These are phyloP conservation scores for Tylopilus sp. DNA, from an alignment of 768 basidiomycete genomes.

Conservation along the genomic window DNA sequence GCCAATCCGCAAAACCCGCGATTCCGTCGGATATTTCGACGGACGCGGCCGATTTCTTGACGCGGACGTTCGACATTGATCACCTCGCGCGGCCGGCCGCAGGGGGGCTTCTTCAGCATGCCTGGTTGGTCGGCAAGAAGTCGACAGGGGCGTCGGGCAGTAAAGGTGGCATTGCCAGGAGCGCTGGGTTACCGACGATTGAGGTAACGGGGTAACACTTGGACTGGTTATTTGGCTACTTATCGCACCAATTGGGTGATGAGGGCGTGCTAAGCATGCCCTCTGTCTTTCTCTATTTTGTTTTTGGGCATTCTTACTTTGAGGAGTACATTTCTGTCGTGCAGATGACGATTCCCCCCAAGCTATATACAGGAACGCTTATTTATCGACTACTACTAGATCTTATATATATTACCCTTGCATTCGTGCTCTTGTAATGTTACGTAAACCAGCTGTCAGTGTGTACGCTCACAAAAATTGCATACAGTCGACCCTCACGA, in stretches of 20 bases:
- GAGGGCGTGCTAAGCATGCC: too few species aligned
- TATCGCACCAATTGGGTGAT: too few species aligned
- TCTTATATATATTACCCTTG: neutral
- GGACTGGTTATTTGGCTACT: too few species aligned
- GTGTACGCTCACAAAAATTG: too few species aligned
- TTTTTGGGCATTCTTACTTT: too few species aligned
- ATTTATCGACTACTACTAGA: neutral
- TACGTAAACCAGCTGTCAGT: too few species aligned
- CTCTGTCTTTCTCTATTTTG: too few species aligned
- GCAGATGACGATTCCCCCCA: neutral
- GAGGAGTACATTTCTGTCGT: neutral
- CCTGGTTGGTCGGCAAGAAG: constrained; percentile 57
- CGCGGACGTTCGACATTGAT: constrained; percentile 82
- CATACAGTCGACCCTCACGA: too few species aligned
- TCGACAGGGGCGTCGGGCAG: constrained; percentile 17
- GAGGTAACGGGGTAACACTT: constrained; percentile 29
- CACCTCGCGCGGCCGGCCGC: constrained; percentile 80
- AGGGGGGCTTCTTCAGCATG: constrained; percentile 65
- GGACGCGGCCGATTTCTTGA: constrained; percentile 85
- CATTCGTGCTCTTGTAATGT: neutral
- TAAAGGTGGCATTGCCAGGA: constrained; percentile 19
- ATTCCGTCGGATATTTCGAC: constrained; percentile 89
- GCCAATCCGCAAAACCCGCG: constrained; percentile 80
- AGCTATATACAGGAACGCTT: neutral
- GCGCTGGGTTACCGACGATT: constrained; percentile 24